Evolutionary conservation across 306 rosid genomes (phyloP).

Genomic region (Medicago truncatula): MtrunA17r5.0-ANR NC_053042.1:50817001-50817500

Average conservation of each 20-base stretch:
- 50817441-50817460: too few relatives aligned
- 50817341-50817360: too few relatives aligned
- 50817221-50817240: too few relatives aligned
- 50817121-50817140: not conserved
- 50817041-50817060: not conserved
- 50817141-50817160: not conserved
- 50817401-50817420: too few relatives aligned
- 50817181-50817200: not conserved
- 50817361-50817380: too few relatives aligned
- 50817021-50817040: not conserved
- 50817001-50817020: not conserved
- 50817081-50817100: not conserved
- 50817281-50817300: not conserved
- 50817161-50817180: slow-evolving; percentile 2
- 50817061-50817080: not conserved
- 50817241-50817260: not conserved
- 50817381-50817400: too few relatives aligned
- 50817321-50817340: too few relatives aligned
- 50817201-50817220: not conserved
- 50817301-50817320: too few relatives aligned
- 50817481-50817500: too few relatives aligned
- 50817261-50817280: not conserved
- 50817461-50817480: too few relatives aligned
- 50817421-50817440: too few relatives aligned
- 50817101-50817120: not conserved